These are phyloP conservation scores for Flammula alnicola DNA, from an alignment of 1,284 basidiomycete species.

Conservation along the genomic window DNA sequence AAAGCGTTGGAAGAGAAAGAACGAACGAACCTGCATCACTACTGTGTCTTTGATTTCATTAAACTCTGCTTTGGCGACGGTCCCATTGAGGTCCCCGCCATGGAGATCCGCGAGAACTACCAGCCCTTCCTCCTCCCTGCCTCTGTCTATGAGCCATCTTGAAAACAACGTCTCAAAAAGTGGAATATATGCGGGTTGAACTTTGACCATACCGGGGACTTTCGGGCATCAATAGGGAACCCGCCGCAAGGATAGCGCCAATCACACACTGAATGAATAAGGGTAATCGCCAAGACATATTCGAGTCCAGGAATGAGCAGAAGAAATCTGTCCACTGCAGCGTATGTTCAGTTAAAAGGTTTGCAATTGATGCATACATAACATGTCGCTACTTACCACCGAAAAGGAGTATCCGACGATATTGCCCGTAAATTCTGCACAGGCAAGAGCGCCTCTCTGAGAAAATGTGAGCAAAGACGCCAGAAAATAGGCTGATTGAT, in stretches of 20 bases:
- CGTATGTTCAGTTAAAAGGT: constrained; percentile 4
- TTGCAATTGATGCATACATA: neutral
- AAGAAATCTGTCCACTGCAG: constrained; percentile 92
- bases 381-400: constrained; percentile 64
- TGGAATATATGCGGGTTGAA: no score
- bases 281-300: constrained; percentile 85
- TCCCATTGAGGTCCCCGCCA: constrained; percentile 80
- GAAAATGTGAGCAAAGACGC: constrained; percentile 9
- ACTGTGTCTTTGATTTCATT: constrained; percentile 93
- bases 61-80: constrained; percentile 82
- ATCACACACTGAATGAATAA: constrained; percentile 88
- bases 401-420: constrained; percentile 93
- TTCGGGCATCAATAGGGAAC: constrained; percentile 91
- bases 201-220: constrained; percentile 86
- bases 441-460: constrained; percentile 88
- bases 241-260: constrained; percentile 80
- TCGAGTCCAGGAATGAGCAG: constrained; percentile 84
- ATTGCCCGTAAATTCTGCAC: constrained; percentile 96
- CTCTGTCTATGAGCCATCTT: constrained; percentile 92
- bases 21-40: constrained; percentile 58
- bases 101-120: constrained; percentile 92
- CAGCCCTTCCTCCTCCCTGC: constrained; percentile 87
- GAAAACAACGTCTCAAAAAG: neutral
- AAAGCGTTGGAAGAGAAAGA: neutral
- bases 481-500: neutral